Percentiles rank a stretch among this genome's conserved stretches.
Evolutionary conservation across 306 rosid genomes (phyloP).

Genomic region (Sechiopsis laciniata): DNA sequence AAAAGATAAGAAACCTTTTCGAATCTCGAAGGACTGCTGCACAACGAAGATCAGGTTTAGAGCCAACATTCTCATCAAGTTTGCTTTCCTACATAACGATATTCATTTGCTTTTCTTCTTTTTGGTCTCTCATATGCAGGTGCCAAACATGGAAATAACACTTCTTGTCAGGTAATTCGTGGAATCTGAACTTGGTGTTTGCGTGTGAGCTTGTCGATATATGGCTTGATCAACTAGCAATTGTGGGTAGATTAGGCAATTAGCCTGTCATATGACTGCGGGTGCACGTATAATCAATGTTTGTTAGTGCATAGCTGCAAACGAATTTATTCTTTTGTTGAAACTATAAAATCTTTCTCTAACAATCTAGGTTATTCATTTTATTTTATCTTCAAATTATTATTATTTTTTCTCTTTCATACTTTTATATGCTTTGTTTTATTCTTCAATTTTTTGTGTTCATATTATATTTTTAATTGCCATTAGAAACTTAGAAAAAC

Average conservation of each 20-base stretch:
- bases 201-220: background rate
- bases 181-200: conserved; percentile 18
- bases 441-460: background rate
- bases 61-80: background rate
- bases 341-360: background rate
- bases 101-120: background rate
- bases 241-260: background rate
- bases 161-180: conserved; percentile 53
- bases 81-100: background rate
- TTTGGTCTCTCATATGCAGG: conserved; percentile 43
- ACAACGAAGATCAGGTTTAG: conserved; percentile 48
- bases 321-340: background rate
- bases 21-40: conserved; percentile 55
- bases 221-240: background rate
- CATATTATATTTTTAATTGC: no score
- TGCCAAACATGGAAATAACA: conserved; percentile 36
- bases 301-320: background rate
- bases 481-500: background rate
- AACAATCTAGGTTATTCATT: background rate
- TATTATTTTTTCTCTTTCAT: background rate
- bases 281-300: background rate
- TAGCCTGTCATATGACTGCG: background rate
- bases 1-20: conserved; percentile 55
- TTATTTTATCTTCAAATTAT: background rate
- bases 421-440: background rate